These are phyloP conservation scores for Asterophora lycoperdoides DNA, from an alignment of 768 basidiomycete species.

Conservation along the genomic window DNA sequence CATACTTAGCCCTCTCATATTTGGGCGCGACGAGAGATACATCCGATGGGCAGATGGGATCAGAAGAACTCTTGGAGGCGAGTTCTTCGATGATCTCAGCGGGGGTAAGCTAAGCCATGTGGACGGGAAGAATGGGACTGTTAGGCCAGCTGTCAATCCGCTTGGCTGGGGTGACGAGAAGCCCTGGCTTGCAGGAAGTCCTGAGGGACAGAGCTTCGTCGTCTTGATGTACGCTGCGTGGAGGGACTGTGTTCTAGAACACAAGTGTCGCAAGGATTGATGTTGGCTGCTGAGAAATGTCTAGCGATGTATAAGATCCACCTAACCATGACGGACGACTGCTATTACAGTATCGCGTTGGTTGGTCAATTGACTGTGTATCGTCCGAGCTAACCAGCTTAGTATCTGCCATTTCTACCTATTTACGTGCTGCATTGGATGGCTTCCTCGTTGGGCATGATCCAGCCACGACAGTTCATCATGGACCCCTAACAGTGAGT, in stretches of 20 bases:
- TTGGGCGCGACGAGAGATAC: conserved; percentile 22
- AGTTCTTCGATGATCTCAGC: conserved; percentile 3
- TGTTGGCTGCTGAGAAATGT: no score
- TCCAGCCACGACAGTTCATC: no score
- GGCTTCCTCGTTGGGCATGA: no score
- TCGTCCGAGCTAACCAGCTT: no score
- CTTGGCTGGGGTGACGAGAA: conserved; percentile 28
- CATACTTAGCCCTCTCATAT: conserved; percentile 27
- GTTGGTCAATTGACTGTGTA: no score
- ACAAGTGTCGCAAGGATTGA: neutral
- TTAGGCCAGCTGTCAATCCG: conserved; percentile 35
- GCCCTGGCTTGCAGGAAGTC: conserved; percentile 33
- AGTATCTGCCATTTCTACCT: no score
- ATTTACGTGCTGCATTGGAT: no score
- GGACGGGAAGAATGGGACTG: conserved; percentile 27
- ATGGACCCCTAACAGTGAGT: no score
- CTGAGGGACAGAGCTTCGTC: conserved; percentile 36
- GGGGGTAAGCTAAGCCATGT: conserved; percentile 20
- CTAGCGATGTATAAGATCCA: no score
- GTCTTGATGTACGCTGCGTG: conserved; percentile 36
- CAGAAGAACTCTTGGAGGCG: conserved; percentile 22
- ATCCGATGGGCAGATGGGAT: conserved; percentile 34
- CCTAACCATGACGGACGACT: no score
- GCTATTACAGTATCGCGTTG: no score
- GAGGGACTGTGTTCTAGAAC: conserved; percentile 31